A percentile compares a stretch with the other conserved stretches of the same genome.
phyloP scores from a whole-genome alignment of 257 asterid genomes.

The Jaltomata sinuosa region DNA sequence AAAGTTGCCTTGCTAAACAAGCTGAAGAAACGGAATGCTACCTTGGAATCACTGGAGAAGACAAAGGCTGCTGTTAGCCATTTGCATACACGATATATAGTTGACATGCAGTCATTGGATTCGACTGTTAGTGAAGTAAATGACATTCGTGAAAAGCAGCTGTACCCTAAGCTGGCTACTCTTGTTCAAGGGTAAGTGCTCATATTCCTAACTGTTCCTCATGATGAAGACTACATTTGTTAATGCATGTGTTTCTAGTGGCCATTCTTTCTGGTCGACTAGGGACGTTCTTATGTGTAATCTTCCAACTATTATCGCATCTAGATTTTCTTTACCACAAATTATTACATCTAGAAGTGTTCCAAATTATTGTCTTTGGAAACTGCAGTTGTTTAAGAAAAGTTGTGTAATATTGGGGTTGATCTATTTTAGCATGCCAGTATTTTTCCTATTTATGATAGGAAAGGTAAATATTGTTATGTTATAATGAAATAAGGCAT shows the following conservation, averaged over 20 bases:
- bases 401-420: neutral
- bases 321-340: neutral
- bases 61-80: constrained; percentile 96
- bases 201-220: neutral
- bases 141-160: constrained; percentile 85
- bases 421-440: neutral
- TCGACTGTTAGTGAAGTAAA: constrained; percentile 86
- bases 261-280: neutral
- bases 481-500: neutral
- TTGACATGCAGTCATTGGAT: constrained; percentile 95
- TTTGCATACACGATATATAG: constrained; percentile 87
- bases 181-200: constrained; percentile 73
- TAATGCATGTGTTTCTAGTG: neutral
- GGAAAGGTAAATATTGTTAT: neutral
- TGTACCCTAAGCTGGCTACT: constrained; percentile 78
- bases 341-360: neutral
- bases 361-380: neutral
- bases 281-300: neutral
- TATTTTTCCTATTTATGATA: neutral
- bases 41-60: constrained; percentile 77
- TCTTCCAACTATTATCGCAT: neutral
- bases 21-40: constrained; percentile 71
- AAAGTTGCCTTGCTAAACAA: constrained; percentile 64
- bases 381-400: neutral
- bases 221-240: neutral